Percentiles rank a stretch among this genome's conserved stretches.
Evolutionary conservation across 2,329 filamentous ascomycete genomes (phyloP).

Genomic region (Sclerotinia nivalis): DNA sequence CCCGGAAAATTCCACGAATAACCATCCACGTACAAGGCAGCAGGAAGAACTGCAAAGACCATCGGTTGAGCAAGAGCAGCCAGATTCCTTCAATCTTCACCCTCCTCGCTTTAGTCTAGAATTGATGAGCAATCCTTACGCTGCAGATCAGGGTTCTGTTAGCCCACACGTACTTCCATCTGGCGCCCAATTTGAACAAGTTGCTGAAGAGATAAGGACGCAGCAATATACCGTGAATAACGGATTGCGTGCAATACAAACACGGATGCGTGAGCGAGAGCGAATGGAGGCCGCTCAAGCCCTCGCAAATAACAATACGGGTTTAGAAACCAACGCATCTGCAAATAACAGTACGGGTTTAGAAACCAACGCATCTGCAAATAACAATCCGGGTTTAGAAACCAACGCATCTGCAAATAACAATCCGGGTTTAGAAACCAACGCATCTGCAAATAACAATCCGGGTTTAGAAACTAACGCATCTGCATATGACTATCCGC

Average conservation of each 20-base stretch:
- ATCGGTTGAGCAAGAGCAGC: background rate
- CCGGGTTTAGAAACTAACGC: no score
- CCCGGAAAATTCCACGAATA: background rate
- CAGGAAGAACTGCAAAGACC: background rate
- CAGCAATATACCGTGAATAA: no score
- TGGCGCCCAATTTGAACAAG: no score
- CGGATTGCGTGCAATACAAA: no score
- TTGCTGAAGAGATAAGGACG: no score
- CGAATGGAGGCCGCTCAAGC: background rate
- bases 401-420: background rate
- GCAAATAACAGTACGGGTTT: background rate
- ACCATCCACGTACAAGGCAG: background rate
- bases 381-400: background rate
- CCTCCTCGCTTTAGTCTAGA: background rate
- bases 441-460: background rate
- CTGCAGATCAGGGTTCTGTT: background rate
- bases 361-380: background rate
- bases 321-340: background rate
- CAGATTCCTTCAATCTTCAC: background rate
- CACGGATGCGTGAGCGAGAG: background rate
- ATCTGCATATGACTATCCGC: background rate
- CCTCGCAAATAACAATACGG: background rate
- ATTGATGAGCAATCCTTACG: background rate
- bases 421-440: no score
- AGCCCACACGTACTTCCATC: background rate